Evolutionary conservation across 768 basidiomycete species (phyloP).

Genomic region (Leccinum rimulosum): DNA sequence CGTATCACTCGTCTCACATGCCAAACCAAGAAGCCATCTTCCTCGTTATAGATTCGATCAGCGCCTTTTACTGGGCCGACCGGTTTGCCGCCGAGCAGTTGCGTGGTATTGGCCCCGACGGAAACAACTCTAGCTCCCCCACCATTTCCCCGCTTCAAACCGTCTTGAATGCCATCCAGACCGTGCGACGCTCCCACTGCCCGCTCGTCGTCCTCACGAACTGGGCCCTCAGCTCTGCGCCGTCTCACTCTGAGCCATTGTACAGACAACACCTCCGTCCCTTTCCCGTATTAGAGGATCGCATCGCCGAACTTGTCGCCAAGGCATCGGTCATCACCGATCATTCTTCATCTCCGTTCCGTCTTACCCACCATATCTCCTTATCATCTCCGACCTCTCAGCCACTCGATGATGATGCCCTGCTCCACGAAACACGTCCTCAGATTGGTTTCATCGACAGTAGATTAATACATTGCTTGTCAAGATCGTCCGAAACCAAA

Average conservation of each 20-base stretch:
- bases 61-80: conserved; percentile 77
- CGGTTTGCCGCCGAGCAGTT: conserved; percentile 60
- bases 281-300: conserved; percentile 34
- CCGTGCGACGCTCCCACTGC: conserved; percentile 46
- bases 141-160: conserved; percentile 39
- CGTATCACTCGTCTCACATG: conserved; percentile 48
- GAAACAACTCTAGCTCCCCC: conserved; percentile 6
- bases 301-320: conserved; percentile 14
- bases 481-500: conserved; percentile 28
- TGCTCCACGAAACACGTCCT: conserved; percentile 16
- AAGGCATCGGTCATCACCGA: conserved; percentile 9
- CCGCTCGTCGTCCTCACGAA: conserved; percentile 58
- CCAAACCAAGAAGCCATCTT: conserved; percentile 58
- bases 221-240: conserved; percentile 47
- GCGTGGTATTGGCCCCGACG: conserved; percentile 23
- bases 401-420: conserved; percentile 14
- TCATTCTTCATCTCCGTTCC: conserved; percentile 26
- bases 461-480: conserved; percentile 25
- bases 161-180: conserved; percentile 47
- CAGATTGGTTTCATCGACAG: conserved; percentile 18
- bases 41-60: conserved; percentile 73
- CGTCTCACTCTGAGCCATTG: conserved; percentile 24
- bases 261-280: conserved; percentile 55
- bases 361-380: conserved; percentile 41
- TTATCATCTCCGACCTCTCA: conserved; percentile 27